Base-by-base conservation (phyloP, 345 rosid genomes). In the Clarkia xantiana region DNA sequence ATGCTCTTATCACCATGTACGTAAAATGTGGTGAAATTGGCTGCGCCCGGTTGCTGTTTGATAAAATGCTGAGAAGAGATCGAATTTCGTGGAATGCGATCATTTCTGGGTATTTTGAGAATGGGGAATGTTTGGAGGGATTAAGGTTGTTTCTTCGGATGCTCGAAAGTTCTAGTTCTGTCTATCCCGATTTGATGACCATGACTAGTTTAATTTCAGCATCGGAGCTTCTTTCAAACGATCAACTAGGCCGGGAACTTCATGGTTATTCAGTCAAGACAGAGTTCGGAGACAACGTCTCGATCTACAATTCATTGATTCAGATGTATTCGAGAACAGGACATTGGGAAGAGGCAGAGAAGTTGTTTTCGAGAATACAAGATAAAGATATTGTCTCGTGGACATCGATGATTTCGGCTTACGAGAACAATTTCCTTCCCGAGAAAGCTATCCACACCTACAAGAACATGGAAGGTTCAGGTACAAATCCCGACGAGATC, bases 11-110 rank as follows among this genome's bases (percentile, higher is more conserved):
- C 34, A 86, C 91, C 29, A 83, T 90, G 94, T 86, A 83, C 60
- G 79, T 77, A 9, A 86, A 90, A 69, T 86, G 94, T 18, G 70
- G 77, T 7, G 74, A 81, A 57, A 66, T 79, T 17, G 44, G 22
- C 44, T 60, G 62, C 18, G 94, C 94, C 1, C 50, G 79, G 54
- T 49, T 59, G 62, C 45, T 90, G 69, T 90, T 86, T 59, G 88
- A 81, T 64, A 63, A 71, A 62, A 86, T 79, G 97, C 59, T 52
- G 52, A 65, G 51, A 38, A 81, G 82, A 62, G 97, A 89, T 72
- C 76, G 73, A 53, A 89, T 89, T 61, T 84, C 97, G 6, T 86
- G 94, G 91, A 90, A 86, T 76, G 97, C 94, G 0, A 86, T 86
- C 72, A 90, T 83, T 54, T 77, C 89, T 0, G 97, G 97, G 38